Evolutionary conservation across 768 basidiomycete species (phyloP).

Genomic region (Neoboletus magnificus): DNA sequence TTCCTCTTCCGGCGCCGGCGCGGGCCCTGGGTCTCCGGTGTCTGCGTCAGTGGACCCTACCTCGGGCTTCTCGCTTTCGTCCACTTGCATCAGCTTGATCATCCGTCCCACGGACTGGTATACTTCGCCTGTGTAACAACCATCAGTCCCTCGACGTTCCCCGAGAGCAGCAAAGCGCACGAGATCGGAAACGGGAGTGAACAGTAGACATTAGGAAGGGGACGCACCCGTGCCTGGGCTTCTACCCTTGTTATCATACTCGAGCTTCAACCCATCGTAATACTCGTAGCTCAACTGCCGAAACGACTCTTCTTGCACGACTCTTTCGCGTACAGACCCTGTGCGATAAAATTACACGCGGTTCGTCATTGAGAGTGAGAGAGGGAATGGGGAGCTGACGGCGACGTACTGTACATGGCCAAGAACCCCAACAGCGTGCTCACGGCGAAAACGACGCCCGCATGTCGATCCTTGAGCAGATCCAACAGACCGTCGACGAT

Average conservation of each 20-base stretch:
- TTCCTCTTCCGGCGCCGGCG: too few species aligned
- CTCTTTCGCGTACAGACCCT: slow-evolving; percentile 18
- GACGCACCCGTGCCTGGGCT: slow-evolving; percentile 14
- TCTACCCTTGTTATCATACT: slow-evolving; percentile 11
- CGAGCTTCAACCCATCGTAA: slow-evolving; percentile 16
- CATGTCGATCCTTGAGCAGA: slow-evolving; percentile 17
- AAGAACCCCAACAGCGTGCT: slow-evolving; percentile 14
- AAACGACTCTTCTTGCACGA: slow-evolving; percentile 12
- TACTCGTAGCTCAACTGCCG: slow-evolving; percentile 20
- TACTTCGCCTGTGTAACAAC: slow-evolving; percentile 18
- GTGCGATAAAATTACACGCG: not conserved
- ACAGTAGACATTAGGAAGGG: not conserved
- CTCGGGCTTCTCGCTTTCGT: too few species aligned
- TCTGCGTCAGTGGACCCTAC: too few species aligned
- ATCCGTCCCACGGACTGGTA: slow-evolving; percentile 19
- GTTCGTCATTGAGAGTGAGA: not conserved
- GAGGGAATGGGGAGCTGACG: not conserved
- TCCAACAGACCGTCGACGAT: slow-evolving; percentile 12
- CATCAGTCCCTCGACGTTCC: not conserved
- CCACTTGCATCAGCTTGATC: slow-evolving; percentile 21
- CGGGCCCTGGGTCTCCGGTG: too few species aligned
- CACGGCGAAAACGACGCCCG: slow-evolving; percentile 15
- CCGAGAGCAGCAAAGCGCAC: not conserved
- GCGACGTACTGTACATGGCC: slow-evolving; percentile 14
- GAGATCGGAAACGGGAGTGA: not conserved